These are phyloP conservation scores for Stevia rebaudiana DNA, from an alignment of 140 eudicot species.

Conservation along the genomic window DNA sequence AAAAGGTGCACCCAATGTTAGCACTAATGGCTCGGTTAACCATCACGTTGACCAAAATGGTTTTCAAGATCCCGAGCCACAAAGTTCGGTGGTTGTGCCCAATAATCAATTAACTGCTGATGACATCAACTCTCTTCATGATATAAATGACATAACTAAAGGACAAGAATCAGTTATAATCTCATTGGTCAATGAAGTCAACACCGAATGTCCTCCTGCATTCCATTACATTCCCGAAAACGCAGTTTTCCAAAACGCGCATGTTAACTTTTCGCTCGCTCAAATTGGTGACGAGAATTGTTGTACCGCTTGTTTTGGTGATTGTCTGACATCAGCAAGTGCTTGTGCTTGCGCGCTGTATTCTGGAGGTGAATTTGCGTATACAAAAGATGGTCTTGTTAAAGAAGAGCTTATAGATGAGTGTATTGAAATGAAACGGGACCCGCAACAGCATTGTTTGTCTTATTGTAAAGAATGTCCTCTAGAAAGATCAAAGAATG, in stretches of 20 bases:
- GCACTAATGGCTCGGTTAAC: constrained; percentile 13
- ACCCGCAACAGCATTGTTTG: constrained; percentile 53
- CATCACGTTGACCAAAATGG: not conserved
- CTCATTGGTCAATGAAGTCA: constrained; percentile 54
- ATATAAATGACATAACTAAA: constrained; percentile 54
- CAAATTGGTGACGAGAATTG: constrained; percentile 58
- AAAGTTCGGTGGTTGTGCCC: constrained; percentile 28
- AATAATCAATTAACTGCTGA: constrained; percentile 30
- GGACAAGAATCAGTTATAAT: constrained; percentile 67
- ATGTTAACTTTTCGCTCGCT: constrained; percentile 66
- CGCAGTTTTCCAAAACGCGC: constrained; percentile 59
- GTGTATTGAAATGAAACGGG: constrained; percentile 65
- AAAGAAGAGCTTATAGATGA: constrained; percentile 57
- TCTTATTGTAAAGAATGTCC: constrained; percentile 82
- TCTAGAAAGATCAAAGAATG: constrained; percentile 55
- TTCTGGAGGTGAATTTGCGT: constrained; percentile 64
- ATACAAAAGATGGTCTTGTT: constrained; percentile 72
- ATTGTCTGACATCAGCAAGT: constrained; percentile 53
- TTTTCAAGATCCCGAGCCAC: constrained; percentile 19
- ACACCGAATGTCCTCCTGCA: constrained; percentile 52
- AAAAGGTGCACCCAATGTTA: constrained; percentile 16
- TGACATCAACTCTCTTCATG: constrained; percentile 23
- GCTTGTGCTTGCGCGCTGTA: constrained; percentile 68
- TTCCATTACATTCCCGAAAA: constrained; percentile 72
- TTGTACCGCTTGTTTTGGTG: constrained; percentile 59